Conservation (phyloP, 768 basidiomycete genomes). For the Auricularia sp. region DNA sequence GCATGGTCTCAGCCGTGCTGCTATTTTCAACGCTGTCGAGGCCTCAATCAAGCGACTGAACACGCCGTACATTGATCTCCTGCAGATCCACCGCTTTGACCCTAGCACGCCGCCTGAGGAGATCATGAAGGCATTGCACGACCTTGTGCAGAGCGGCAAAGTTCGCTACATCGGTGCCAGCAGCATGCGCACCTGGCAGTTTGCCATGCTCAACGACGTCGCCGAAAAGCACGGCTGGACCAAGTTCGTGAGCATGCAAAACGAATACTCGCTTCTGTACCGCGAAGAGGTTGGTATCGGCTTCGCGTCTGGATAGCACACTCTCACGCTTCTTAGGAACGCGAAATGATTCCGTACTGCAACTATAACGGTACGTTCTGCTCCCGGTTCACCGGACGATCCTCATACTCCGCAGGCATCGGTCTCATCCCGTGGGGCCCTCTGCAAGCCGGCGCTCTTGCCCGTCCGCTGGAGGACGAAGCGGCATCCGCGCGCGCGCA, state of each 20-base stretch:
- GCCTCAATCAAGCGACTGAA: slow-evolving; percentile 28
- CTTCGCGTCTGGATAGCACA: neutral
- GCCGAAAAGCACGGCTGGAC: slow-evolving; percentile 39
- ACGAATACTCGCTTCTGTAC: slow-evolving; percentile 44
- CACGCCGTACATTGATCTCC: slow-evolving; percentile 30
- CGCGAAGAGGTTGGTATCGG: slow-evolving; percentile 34
- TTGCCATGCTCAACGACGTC: slow-evolving; percentile 32
- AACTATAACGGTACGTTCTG: slow-evolving; percentile 15
- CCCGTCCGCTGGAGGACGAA: slow-evolving; percentile 23
- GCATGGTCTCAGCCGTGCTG: slow-evolving; percentile 14
- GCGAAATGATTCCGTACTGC: slow-evolving; percentile 37
- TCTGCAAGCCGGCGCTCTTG: slow-evolving; percentile 30
- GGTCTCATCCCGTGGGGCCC: slow-evolving; percentile 45
- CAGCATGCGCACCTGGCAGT: slow-evolving; percentile 39
- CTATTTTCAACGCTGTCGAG: slow-evolving; percentile 30
- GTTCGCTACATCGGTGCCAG: slow-evolving; percentile 43
- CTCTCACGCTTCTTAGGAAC: slow-evolving; percentile 23
- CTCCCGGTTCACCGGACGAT: neutral
- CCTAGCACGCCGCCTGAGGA: slow-evolving; percentile 28
- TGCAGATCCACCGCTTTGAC: slow-evolving; percentile 40
- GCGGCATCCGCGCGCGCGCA: slow-evolving; percentile 16
- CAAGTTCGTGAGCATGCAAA: slow-evolving; percentile 44
- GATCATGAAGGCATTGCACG: slow-evolving; percentile 43
- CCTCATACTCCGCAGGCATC: slow-evolving; percentile 28
- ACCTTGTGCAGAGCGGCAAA: slow-evolving; percentile 38